These are phyloP conservation scores for Glonium stellatum DNA, from an alignment of 495 filamentous ascomycete species.

Conservation along the genomic window DNA sequence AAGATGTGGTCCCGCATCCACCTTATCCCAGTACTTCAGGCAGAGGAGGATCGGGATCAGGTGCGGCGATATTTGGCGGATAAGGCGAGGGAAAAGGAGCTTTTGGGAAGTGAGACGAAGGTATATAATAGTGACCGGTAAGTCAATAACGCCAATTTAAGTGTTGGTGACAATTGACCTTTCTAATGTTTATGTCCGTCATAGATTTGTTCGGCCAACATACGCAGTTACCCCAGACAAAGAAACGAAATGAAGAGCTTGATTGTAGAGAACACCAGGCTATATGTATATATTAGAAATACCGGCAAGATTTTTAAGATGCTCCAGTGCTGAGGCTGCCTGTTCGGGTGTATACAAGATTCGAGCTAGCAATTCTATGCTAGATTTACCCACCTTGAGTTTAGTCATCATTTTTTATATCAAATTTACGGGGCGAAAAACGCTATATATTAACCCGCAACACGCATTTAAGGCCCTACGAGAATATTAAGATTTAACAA, in stretches of 20 bases:
- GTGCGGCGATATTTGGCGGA: slow-evolving; percentile 79
- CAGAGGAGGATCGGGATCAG: slow-evolving; percentile 91
- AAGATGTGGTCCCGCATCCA: slow-evolving; percentile 97
- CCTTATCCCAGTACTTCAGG: slow-evolving; percentile 84
- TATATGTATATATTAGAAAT: slow-evolving; percentile 17
- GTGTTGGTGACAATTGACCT: neutral
- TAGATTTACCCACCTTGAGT: neutral
- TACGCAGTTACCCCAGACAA: slow-evolving; percentile 54
- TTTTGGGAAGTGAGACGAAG: slow-evolving; percentile 70
- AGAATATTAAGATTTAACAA: neutral
- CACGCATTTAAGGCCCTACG: too few relatives aligned
- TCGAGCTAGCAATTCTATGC: neutral
- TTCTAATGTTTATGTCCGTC: neutral
- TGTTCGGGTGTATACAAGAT: neutral
- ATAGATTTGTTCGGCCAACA: slow-evolving; percentile 65
- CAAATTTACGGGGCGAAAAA: neutral
- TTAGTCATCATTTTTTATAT: neutral
- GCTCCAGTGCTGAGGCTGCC: neutral
- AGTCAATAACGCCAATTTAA: slow-evolving; percentile 30
- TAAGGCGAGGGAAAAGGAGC: slow-evolving; percentile 79
- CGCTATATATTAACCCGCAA: too few relatives aligned
- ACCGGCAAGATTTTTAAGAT: neutral
- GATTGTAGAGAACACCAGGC: slow-evolving; percentile 1
- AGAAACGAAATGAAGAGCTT: slow-evolving; percentile 44
- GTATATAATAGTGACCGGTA: slow-evolving; percentile 87